These are phyloP conservation scores for Neoboletus magnificus DNA, from an alignment of 768 basidiomycete genomes.

Conservation along the genomic window DNA sequence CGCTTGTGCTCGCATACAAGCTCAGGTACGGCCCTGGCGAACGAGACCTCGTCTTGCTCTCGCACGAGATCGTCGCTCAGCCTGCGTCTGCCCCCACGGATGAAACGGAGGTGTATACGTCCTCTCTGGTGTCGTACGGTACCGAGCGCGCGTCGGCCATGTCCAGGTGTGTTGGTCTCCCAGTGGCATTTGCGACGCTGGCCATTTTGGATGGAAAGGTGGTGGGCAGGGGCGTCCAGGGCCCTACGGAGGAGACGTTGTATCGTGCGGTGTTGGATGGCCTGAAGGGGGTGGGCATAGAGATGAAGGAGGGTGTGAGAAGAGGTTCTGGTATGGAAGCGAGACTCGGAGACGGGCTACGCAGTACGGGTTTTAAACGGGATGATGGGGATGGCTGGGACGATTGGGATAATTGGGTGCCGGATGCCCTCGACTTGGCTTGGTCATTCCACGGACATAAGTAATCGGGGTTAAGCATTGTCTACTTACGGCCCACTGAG, in stretches of 20 bases:
- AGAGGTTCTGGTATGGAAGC: slow-evolving; percentile 50
- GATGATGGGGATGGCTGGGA: not conserved
- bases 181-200: slow-evolving; percentile 79
- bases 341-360: slow-evolving; percentile 22
- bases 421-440: not conserved
- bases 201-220: slow-evolving; percentile 61
- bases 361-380: not conserved
- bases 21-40: slow-evolving; percentile 68
- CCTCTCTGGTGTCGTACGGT: slow-evolving; percentile 64
- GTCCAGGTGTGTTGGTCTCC: slow-evolving; percentile 87
- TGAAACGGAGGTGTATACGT: slow-evolving; percentile 57
- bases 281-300: slow-evolving; percentile 48
- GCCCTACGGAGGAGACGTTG: slow-evolving; percentile 60
- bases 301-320: slow-evolving; percentile 36
- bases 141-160: slow-evolving; percentile 66
- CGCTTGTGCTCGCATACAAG: slow-evolving; percentile 65
- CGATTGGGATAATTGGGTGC: not conserved
- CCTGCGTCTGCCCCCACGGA: slow-evolving; percentile 5
- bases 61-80: slow-evolving; percentile 72
- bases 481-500: too few relatives aligned
- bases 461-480: not conserved
- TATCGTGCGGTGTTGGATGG: slow-evolving; percentile 61
- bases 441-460: not conserved
- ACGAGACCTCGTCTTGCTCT: slow-evolving; percentile 82
- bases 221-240: slow-evolving; percentile 57